A percentile compares a stretch with the other conserved stretches of the same genome.
phyloP scores from a whole-genome alignment of 495 filamentous ascomycete species.

The Xylaria acuta region DNA sequence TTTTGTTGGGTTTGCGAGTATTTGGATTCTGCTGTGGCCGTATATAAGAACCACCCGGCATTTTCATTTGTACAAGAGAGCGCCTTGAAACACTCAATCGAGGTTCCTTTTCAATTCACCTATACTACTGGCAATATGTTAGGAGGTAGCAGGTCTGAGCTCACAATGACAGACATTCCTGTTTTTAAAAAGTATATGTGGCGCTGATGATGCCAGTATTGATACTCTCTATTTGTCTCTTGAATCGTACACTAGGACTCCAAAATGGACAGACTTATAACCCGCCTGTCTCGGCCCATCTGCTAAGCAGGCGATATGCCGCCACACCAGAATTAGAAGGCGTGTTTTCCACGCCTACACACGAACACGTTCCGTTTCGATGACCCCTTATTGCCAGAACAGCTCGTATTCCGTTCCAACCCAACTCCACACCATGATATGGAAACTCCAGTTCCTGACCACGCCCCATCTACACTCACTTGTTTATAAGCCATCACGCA shows the following conservation, averaged over 20 bases:
- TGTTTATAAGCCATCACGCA: conserved; percentile 51
- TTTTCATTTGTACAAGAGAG: conserved; percentile 14
- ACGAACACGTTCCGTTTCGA: not conserved
- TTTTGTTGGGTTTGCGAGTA: conserved; percentile 5
- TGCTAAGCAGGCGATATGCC: not conserved
- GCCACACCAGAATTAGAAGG: not conserved
- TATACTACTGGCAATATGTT: conserved; percentile 1
- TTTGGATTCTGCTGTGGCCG: conserved; percentile 8
- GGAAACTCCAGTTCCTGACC: not conserved
- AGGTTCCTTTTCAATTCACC: not conserved
- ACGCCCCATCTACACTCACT: not conserved
- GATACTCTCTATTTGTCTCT: conserved; percentile 4
- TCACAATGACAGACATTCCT: conserved; percentile 7
- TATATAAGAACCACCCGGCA: conserved; percentile 13
- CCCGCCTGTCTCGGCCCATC: not conserved
- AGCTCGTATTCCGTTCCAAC: not conserved
- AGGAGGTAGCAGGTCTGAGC: conserved; percentile 5
- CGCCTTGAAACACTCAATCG: not conserved
- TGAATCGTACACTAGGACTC: conserved; percentile 13
- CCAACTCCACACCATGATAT: conserved; percentile 12
- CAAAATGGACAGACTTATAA: not conserved
- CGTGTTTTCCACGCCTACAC: not conserved
- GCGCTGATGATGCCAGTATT: not conserved
- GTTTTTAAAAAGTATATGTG: not conserved
- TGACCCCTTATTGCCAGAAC: not conserved